A percentile compares a stretch with the other conserved stretches of the same genome.
phyloP scores from a whole-genome alignment of 2,329 filamentous ascomycete species.

The Clathrospora elynae region DNA sequence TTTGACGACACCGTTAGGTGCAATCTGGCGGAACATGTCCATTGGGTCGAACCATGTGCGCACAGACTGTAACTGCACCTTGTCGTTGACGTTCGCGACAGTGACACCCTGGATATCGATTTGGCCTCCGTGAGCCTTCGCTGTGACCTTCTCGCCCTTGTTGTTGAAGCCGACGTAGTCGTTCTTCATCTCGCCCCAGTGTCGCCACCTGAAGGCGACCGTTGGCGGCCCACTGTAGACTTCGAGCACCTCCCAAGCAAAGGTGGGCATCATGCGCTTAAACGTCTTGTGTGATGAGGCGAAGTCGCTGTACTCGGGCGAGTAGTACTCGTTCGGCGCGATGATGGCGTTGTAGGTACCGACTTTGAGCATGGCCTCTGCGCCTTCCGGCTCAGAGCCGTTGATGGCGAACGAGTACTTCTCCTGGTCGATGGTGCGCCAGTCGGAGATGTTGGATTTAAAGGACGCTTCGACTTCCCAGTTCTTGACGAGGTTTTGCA shows the following conservation, averaged over 20 bases:
- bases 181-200: constrained; percentile 70
- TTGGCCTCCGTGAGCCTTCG: constrained; percentile 63
- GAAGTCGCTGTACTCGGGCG: constrained; percentile 65
- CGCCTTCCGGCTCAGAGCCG: constrained; percentile 61
- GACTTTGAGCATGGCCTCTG: constrained; percentile 68
- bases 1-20: constrained; percentile 55
- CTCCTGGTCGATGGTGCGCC: constrained; percentile 66
- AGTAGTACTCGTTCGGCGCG: constrained; percentile 67
- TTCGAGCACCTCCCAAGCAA: constrained; percentile 73
- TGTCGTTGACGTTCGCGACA: constrained; percentile 65
- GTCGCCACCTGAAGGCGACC: constrained; percentile 68
- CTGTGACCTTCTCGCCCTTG: constrained; percentile 65
- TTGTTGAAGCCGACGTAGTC: constrained; percentile 69
- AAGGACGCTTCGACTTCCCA: constrained; percentile 75
- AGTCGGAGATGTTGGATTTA: constrained; percentile 65
- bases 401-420: constrained; percentile 69
- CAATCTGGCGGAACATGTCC: constrained; percentile 70
- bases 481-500: constrained; percentile 74
- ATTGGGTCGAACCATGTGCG: constrained; percentile 70
- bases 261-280: constrained; percentile 74
- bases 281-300: constrained; percentile 70
- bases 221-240: constrained; percentile 68
- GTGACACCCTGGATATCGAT: constrained; percentile 70
- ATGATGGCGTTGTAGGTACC: constrained; percentile 74
- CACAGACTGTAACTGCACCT: constrained; percentile 62